phyloP scores from a whole-genome alignment of 805 yeast species.

The Saccharomyces paradoxus region DNA sequence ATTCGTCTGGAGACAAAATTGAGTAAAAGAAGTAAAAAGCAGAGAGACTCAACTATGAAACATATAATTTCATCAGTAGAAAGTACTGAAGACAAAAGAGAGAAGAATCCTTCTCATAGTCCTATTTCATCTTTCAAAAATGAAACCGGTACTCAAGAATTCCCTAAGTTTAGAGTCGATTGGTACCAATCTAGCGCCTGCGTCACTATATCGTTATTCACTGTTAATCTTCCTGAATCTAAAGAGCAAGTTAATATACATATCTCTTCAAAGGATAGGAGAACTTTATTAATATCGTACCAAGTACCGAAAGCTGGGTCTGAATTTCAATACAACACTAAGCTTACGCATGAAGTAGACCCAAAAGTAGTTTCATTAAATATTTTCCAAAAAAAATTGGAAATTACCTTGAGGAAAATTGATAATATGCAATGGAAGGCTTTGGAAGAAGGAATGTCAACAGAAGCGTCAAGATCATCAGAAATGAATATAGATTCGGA shows the following conservation, averaged over 20 bases:
- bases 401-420: constrained; percentile 49
- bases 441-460: constrained; percentile 27
- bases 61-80: background rate
- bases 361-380: constrained; percentile 38
- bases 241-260: constrained; percentile 33
- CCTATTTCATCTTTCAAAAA: background rate
- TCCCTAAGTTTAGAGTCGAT: constrained; percentile 40
- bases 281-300: constrained; percentile 29
- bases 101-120: background rate
- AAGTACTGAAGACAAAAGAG: background rate
- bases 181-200: constrained; percentile 60
- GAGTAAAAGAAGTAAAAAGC: constrained; percentile 9
- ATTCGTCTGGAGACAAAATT: constrained; percentile 14
- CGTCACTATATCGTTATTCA: constrained; percentile 63
- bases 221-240: constrained; percentile 48
- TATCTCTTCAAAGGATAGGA: constrained; percentile 33
- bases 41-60: background rate
- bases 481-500: background rate
- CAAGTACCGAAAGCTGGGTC: constrained; percentile 31
- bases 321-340: constrained; percentile 51
- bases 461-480: background rate
- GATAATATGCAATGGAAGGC: constrained; percentile 44
- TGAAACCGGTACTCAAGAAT: background rate
- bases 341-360: constrained; percentile 44
- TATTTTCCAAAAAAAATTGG: constrained; percentile 68